Evolutionary conservation across 148 eudicot genomes (phyloP).

Genomic region (Amaranthus palmeri): DNA sequence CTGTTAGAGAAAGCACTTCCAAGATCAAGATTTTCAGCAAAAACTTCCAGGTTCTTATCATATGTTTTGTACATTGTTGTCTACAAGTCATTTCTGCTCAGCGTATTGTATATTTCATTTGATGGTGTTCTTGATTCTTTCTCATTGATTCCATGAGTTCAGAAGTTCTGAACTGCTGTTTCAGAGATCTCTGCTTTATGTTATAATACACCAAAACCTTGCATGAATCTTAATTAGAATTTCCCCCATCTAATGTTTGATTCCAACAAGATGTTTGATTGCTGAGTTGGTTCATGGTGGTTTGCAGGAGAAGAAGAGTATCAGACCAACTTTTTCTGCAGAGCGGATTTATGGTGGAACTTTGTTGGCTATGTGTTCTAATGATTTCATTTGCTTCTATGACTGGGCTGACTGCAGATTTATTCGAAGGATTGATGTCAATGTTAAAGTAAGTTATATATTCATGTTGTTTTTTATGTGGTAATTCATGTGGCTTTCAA

Average conservation of each 20-base stretch:
- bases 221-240: background rate
- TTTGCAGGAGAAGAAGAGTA: slow-evolving; percentile 89
- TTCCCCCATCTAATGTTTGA: background rate
- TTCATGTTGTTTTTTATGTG: background rate
- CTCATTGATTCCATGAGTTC: background rate
- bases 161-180: background rate
- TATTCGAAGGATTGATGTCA: slow-evolving; percentile 88
- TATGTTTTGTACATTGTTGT: background rate
- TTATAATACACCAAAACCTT: background rate
- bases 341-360: slow-evolving; percentile 89
- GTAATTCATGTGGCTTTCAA: background rate
- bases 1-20: slow-evolving; percentile 95
- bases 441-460: slow-evolving; percentile 66
- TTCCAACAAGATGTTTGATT: background rate
- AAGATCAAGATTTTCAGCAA: slow-evolving; percentile 85
- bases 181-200: background rate
- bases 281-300: slow-evolving; percentile 11
- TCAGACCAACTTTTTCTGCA: slow-evolving; percentile 91
- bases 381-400: slow-evolving; percentile 94
- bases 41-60: slow-evolving; percentile 72
- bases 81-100: background rate
- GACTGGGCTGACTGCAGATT: slow-evolving; percentile 98
- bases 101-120: background rate
- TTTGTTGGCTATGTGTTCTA: slow-evolving; percentile 91
- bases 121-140: background rate